Conservation (phyloP, 2,329 filamentous ascomycete genomes). For the Intubia oerlemansii region DNA sequence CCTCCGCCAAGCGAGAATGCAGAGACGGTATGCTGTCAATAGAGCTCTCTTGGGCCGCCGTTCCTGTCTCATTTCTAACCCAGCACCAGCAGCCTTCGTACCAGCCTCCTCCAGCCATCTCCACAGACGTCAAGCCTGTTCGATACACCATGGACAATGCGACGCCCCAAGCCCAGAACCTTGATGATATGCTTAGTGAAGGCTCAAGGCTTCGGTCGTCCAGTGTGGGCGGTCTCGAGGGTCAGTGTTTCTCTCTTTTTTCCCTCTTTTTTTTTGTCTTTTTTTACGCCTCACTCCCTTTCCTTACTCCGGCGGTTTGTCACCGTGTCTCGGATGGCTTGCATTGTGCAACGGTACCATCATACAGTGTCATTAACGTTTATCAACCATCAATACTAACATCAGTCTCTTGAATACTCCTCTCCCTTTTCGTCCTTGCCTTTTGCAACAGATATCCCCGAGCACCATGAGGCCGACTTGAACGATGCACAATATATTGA, state of each 20-base stretch:
- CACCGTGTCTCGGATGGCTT: no score
- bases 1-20: constrained; percentile 15
- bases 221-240: constrained; percentile 56
- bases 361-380: not conserved
- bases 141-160: constrained; percentile 45
- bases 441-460: constrained; percentile 37
- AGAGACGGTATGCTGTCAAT: constrained; percentile 15
- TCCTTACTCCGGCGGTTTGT: no score
- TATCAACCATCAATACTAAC: no score
- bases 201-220: constrained; percentile 37
- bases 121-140: constrained; percentile 48
- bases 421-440: no score
- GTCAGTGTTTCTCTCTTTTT: constrained; percentile 22
- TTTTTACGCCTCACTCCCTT: no score
- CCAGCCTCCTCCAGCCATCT: constrained; percentile 49
- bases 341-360: no score
- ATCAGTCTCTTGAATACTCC: no score
- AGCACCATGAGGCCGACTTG: constrained; percentile 24
- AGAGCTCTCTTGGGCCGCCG: no score
- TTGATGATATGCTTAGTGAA: constrained; percentile 47
- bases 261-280: no score
- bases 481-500: constrained; percentile 30
- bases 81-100: no score
- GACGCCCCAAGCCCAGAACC: constrained; percentile 67
- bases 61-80: no score